Evolutionary conservation across 2,329 filamentous ascomycete species (phyloP).

Genomic region (Triangularia verruculosa): DNA sequence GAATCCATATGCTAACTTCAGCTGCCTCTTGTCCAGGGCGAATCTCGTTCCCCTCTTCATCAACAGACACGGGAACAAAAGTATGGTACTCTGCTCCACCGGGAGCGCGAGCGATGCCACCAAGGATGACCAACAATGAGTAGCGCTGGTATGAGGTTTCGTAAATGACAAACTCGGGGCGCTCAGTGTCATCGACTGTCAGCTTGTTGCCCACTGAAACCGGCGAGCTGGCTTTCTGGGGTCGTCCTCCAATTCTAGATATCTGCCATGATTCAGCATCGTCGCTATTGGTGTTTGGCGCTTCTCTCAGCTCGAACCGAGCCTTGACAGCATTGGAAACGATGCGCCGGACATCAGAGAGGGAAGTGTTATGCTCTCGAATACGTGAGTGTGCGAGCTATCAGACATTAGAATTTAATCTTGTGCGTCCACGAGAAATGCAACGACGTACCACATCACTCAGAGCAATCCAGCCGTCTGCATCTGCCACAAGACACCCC

Average conservation of each 20-base stretch:
- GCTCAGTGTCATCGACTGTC: slow-evolving; percentile 33
- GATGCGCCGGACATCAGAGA: slow-evolving; percentile 37
- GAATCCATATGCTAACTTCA: slow-evolving; percentile 43
- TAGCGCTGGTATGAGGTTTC: slow-evolving; percentile 46
- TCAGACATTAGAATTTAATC: not conserved
- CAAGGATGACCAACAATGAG: slow-evolving; percentile 40
- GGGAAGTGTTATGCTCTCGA: slow-evolving; percentile 34
- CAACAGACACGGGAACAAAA: slow-evolving; percentile 33
- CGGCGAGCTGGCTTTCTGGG: not conserved
- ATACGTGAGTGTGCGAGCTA: slow-evolving; percentile 39
- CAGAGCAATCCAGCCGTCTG: slow-evolving; percentile 41
- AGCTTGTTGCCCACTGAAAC: slow-evolving; percentile 29
- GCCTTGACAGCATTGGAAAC: slow-evolving; percentile 35
- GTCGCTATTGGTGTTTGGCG: slow-evolving; percentile 24
- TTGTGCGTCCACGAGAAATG: not conserved
- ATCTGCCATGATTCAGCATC: slow-evolving; percentile 37
- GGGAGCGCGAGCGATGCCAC: slow-evolving; percentile 39
- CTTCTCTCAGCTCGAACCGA: slow-evolving; percentile 35
- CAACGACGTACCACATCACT: slow-evolving; percentile 38
- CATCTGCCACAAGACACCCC: slow-evolving; percentile 35
- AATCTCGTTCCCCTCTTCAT: slow-evolving; percentile 27
- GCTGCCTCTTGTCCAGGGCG: slow-evolving; percentile 31
- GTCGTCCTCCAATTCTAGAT: slow-evolving; percentile 30
- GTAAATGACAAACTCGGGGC: slow-evolving; percentile 43
- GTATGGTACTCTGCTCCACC: slow-evolving; percentile 37